These are phyloP conservation scores for Cinnamomum chago DNA, from an alignment of 164 flowering plant species.

Conservation along the genomic window DNA sequence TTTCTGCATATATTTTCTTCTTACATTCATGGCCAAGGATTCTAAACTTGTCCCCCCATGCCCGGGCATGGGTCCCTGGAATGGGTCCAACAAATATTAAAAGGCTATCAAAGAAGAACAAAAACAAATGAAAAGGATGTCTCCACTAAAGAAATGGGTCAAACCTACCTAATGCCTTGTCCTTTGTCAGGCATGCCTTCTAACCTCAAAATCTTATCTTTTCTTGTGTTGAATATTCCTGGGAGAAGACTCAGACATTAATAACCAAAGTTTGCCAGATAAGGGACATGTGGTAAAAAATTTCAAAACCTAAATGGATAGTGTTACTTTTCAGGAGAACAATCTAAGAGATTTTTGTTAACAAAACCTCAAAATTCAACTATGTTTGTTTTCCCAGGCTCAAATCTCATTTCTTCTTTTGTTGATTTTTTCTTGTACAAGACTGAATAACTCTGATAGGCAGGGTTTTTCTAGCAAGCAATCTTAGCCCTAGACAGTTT, in stretches of 20 bases:
- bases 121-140: background rate
- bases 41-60: background rate
- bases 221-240: background rate
- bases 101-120: background rate
- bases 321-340: background rate
- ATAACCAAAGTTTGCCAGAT: background rate
- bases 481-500: background rate
- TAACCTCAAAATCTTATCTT: background rate
- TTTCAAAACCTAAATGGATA: background rate
- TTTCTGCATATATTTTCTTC: no score
- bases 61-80: background rate
- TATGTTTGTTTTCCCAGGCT: background rate
- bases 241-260: background rate
- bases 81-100: background rate
- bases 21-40: background rate
- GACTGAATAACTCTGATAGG: background rate
- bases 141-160: background rate
- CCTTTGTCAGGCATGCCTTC: background rate
- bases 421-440: no score
- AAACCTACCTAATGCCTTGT: background rate
- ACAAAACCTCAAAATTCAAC: background rate
- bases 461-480: background rate
- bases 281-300: background rate
- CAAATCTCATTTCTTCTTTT: background rate
- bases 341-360: background rate